Percentiles rank a stretch among this genome's conserved stretches.
Conservation (phyloP, 106 monocot species). For the Acorus calamus region DNA sequence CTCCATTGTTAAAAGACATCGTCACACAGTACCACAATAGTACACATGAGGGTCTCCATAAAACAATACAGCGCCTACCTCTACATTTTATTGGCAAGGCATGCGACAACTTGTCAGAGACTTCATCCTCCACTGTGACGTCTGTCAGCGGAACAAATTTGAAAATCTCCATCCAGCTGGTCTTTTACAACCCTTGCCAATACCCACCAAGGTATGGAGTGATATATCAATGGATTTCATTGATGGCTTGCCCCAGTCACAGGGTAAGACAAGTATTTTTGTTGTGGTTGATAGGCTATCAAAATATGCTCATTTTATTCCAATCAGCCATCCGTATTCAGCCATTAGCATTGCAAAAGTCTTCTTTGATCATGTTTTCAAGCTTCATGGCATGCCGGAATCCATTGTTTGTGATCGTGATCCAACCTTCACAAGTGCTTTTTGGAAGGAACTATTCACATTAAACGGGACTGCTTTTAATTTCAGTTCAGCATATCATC, state of each 20-base stretch:
- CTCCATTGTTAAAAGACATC: no score
- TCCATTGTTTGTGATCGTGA: neutral
- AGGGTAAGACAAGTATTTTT: neutral
- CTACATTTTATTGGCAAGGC: neutral
- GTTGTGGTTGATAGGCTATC: conserved; percentile 1
- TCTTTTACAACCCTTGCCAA: neutral
- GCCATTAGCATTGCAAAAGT: neutral
- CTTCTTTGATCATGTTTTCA: neutral
- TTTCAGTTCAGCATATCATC: neutral
- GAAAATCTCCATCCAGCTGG: neutral
- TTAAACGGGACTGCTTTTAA: neutral
- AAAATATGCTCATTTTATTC: conserved; percentile 2
- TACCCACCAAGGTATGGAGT: neutral
- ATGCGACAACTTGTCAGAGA: neutral
- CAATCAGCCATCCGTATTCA: neutral
- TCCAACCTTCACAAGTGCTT: no score
- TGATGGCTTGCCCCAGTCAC: neutral
- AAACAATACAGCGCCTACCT: neutral
- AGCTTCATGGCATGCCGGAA: neutral
- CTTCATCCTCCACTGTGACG: neutral
- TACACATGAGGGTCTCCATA: neutral
- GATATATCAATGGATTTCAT: conserved; percentile 3
- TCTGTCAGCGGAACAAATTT: neutral
- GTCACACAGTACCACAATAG: neutral
- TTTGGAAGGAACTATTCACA: neutral